These are phyloP conservation scores for Stagonosporopsis vannaccii DNA, from an alignment of 2,329 filamentous ascomycete genomes.

Conservation along the genomic window DNA sequence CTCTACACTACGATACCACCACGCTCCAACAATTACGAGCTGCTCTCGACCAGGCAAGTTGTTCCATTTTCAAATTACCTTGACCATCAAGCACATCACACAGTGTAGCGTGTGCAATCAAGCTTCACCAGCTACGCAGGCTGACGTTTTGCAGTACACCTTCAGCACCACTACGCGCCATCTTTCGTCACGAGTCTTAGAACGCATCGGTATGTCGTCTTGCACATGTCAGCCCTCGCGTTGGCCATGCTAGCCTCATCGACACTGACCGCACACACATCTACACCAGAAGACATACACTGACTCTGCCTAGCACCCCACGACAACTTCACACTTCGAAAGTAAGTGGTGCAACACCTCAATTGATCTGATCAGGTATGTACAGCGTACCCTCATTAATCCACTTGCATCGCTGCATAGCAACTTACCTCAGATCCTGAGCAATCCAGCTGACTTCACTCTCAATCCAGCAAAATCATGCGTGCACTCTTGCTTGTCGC, in stretches of 20 bases:
- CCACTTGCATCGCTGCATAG: not conserved
- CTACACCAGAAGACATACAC: not conserved
- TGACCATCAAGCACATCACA: not conserved
- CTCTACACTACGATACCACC: conserved; percentile 20
- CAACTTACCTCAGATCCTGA: not conserved
- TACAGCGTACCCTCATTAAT: not conserved
- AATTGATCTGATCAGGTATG: not conserved
- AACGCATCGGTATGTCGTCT: not conserved
- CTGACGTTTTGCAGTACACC: not conserved
- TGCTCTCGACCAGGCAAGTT: not conserved
- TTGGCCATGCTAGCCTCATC: not conserved
- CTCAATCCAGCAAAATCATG: conserved; percentile 18
- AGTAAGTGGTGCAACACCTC: not conserved
- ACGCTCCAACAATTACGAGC: not conserved
- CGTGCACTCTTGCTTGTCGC: conserved; percentile 18
- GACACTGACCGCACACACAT: not conserved
- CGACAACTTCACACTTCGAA: not conserved
- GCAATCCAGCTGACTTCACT: not conserved
- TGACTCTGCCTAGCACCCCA: conserved; percentile 2
- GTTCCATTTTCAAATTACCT: not conserved
- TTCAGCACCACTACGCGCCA: not conserved
- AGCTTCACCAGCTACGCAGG: not conserved
- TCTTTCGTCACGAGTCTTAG: not conserved
- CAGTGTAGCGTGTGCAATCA: no score
- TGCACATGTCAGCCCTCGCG: not conserved